Conservation (phyloP, 108 stramenopile genomes). For the Seminavis robusta region DNA sequence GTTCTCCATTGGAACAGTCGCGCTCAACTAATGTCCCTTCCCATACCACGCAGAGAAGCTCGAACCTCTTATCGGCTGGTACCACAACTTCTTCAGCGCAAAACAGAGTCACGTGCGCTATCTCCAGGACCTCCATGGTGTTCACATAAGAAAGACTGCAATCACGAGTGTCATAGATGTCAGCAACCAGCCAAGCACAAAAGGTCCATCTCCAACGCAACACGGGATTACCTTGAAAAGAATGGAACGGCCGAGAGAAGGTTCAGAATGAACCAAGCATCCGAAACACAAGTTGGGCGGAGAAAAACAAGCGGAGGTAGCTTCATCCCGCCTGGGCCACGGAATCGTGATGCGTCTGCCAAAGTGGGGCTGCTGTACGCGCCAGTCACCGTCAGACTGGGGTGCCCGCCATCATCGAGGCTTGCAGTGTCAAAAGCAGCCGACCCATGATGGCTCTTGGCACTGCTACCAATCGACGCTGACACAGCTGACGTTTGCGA, state of each 20-base stretch:
- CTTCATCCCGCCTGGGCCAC: not conserved
- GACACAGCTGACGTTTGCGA: not conserved
- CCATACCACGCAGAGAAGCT: slow-evolving; percentile 68
- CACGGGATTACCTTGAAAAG: slow-evolving; percentile 23
- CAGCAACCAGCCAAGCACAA: not conserved
- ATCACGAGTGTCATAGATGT: not conserved
- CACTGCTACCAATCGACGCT: slow-evolving; percentile 16
- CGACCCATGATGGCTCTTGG: not conserved
- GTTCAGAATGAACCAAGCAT: slow-evolving; percentile 80
- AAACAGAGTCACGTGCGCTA: slow-evolving; percentile 53
- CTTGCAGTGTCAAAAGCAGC: too few relatives aligned
- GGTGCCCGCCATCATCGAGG: too few relatives aligned
- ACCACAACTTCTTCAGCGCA: slow-evolving; percentile 46
- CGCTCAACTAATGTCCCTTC: slow-evolving; percentile 67
- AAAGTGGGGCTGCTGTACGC: too few relatives aligned
- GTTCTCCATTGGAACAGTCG: too few relatives aligned
- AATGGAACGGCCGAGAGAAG: slow-evolving; percentile 71
- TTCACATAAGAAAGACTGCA: slow-evolving; percentile 51
- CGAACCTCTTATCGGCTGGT: slow-evolving; percentile 26
- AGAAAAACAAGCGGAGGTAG: slow-evolving; percentile 54
- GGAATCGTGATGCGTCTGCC: too few relatives aligned
- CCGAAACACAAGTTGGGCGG: slow-evolving; percentile 65
- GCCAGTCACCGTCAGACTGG: too few relatives aligned
- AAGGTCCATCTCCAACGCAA: not conserved
- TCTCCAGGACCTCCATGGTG: slow-evolving; percentile 75